These are phyloP conservation scores for Jacaranda copaia DNA, from an alignment of 257 asterid species.

Conservation along the genomic window DNA sequence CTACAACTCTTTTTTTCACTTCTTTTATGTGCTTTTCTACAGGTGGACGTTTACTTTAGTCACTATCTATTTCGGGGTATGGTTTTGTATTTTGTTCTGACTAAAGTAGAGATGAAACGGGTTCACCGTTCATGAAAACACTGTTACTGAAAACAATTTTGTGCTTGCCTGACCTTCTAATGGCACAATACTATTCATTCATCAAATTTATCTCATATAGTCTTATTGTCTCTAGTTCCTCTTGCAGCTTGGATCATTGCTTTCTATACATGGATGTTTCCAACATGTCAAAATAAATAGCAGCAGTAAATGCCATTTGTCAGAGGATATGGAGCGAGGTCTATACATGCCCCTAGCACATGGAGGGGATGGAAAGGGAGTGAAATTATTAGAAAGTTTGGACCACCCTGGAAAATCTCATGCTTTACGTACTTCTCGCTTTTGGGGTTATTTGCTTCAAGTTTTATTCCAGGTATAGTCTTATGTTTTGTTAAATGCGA, in stretches of 20 bases:
- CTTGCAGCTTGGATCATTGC: constrained; percentile 74
- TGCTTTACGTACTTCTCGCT: constrained; percentile 40
- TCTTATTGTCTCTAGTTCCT: constrained; percentile 39
- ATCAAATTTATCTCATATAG: constrained; percentile 24
- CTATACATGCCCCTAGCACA: constrained; percentile 52
- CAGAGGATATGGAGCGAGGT: constrained; percentile 70
- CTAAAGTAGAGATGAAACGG: constrained; percentile 19
- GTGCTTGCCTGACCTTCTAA: constrained; percentile 20
- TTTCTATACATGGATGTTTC: constrained; percentile 80
- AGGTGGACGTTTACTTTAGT: constrained; percentile 94
- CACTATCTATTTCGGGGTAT: constrained; percentile 90
- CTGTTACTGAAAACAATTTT: constrained; percentile 10
- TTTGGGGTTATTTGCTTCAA: constrained; percentile 62
- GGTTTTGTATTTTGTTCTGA: constrained; percentile 39
- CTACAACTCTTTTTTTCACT: constrained; percentile 4
- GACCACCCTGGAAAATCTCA: constrained; percentile 38
- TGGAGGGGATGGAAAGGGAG: constrained; percentile 46
- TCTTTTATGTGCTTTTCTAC: constrained; percentile 37
- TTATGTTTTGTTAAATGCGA: constrained; percentile 10
- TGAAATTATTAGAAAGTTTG: constrained; percentile 34
- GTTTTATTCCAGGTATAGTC: constrained; percentile 77
- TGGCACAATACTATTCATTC: constrained; percentile 22
- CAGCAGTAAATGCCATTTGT: constrained; percentile 29
- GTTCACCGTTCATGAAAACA: background rate
- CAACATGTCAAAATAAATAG: constrained; percentile 35